These are phyloP conservation scores for Dactylellina drechsleri DNA, from an alignment of 2,329 filamentous ascomycete genomes.

Conservation along the genomic window DNA sequence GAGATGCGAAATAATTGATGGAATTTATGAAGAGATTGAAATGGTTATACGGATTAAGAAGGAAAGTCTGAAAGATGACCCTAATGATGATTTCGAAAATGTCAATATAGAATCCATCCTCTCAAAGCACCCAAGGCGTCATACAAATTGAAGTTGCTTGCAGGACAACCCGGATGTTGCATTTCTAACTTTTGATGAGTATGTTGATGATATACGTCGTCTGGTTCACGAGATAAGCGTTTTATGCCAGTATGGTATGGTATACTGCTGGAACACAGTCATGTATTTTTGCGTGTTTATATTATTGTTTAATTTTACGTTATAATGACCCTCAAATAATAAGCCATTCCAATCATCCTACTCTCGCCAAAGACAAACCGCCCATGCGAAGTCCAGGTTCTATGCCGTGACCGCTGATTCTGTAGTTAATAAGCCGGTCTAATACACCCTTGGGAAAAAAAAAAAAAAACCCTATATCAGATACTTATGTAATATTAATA, in stretches of 20 bases:
- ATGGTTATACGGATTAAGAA: slow-evolving; percentile 53
- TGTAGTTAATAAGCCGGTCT: no score
- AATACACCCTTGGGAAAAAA: no score
- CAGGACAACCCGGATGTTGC: neutral
- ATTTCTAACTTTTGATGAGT: neutral
- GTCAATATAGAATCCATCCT: neutral
- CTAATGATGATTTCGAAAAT: neutral
- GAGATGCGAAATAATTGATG: slow-evolving; percentile 56
- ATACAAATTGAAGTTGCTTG: neutral
- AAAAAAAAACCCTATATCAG: no score
- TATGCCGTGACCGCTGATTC: no score
- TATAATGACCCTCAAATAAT: neutral
- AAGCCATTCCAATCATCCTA: no score
- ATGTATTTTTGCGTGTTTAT: neutral
- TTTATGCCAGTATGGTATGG: slow-evolving; percentile 25
- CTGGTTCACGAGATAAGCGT: slow-evolving; percentile 12
- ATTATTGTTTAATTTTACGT: neutral
- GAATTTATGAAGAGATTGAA: slow-evolving; percentile 56
- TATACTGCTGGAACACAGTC: slow-evolving; percentile 4
- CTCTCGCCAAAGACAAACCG: no score
- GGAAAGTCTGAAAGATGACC: slow-evolving; percentile 10
- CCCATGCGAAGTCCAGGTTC: no score
- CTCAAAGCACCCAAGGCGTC: slow-evolving; percentile 4
- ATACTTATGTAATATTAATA: no score
- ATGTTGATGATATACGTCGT: neutral